Percentiles rank a stretch among this genome's conserved stretches.
phyloP scores from a whole-genome alignment of 2,329 filamentous ascomycete species.

The Pochonia chlamydosporia region DNA sequence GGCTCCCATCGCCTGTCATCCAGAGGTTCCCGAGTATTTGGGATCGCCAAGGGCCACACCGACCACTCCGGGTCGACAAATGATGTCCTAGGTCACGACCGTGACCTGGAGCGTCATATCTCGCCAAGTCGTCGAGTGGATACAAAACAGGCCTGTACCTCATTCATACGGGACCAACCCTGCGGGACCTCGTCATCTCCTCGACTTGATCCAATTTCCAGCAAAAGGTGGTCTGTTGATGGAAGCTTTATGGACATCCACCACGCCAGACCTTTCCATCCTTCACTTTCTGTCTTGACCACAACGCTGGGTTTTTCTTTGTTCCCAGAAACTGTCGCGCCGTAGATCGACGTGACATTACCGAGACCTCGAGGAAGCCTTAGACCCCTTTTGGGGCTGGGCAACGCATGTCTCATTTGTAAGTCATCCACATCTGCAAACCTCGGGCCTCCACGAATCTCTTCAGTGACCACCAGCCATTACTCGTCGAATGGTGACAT shows the following conservation, averaged over 20 bases:
- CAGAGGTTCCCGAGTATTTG: neutral
- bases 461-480: neutral
- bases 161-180: neutral
- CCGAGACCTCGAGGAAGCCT: neutral
- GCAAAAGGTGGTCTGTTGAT: neutral
- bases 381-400: neutral
- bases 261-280: neutral
- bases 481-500: too few relatives aligned
- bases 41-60: neutral
- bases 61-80: neutral
- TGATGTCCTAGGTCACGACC: neutral
- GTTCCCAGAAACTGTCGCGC: neutral
- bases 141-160: conserved; percentile 1
- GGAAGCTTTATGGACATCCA: conserved; percentile 1
- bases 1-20: neutral
- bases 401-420: neutral
- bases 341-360: conserved; percentile 4
- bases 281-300: neutral
- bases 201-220: conserved; percentile 4
- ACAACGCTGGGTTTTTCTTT: neutral
- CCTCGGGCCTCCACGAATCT: neutral
- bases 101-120: neutral
- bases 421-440: neutral
- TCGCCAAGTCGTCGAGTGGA: conserved; percentile 4
- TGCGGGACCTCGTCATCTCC: conserved; percentile 9